These are phyloP conservation scores for Aspergillus clavatus DNA, from an alignment of 2,329 filamentous ascomycete genomes.

Conservation along the genomic window DNA sequence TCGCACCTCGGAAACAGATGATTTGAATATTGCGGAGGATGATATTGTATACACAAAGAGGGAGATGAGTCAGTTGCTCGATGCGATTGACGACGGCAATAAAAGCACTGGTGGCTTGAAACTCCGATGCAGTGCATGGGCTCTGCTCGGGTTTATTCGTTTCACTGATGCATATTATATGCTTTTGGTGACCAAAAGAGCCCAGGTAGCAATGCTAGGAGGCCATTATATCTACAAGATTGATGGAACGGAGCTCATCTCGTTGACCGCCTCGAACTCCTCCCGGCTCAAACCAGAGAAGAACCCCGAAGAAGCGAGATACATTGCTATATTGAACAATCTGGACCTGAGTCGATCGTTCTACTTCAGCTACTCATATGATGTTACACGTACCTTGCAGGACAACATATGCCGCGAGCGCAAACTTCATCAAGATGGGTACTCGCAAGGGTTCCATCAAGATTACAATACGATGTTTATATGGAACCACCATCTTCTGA, in stretches of 20 bases:
- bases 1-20: slow-evolving; percentile 71
- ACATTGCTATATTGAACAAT: slow-evolving; percentile 82
- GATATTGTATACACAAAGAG: slow-evolving; percentile 89
- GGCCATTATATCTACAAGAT: slow-evolving; percentile 96
- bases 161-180: slow-evolving; percentile 98
- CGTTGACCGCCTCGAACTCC: slow-evolving; percentile 66
- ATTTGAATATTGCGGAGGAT: slow-evolving; percentile 83
- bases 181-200: slow-evolving; percentile 92
- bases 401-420: slow-evolving; percentile 84
- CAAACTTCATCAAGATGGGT: slow-evolving; percentile 61
- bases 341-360: slow-evolving; percentile 87
- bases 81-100: slow-evolving; percentile 93
- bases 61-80: slow-evolving; percentile 89
- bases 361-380: slow-evolving; percentile 98
- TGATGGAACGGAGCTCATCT: slow-evolving; percentile 86
- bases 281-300: slow-evolving; percentile 70
- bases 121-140: slow-evolving; percentile 87
- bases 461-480: slow-evolving; percentile 97
- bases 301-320: slow-evolving; percentile 84
- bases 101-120: slow-evolving; percentile 84
- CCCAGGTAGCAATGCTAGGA: slow-evolving; percentile 90
- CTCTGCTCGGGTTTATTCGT: slow-evolving; percentile 86
- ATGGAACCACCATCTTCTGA: slow-evolving; percentile 88
- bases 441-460: slow-evolving; percentile 59
- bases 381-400: slow-evolving; percentile 87